Base-by-base conservation (phyloP, 768 basidiomycete genomes). In the Galerina sulciceps region DNA sequence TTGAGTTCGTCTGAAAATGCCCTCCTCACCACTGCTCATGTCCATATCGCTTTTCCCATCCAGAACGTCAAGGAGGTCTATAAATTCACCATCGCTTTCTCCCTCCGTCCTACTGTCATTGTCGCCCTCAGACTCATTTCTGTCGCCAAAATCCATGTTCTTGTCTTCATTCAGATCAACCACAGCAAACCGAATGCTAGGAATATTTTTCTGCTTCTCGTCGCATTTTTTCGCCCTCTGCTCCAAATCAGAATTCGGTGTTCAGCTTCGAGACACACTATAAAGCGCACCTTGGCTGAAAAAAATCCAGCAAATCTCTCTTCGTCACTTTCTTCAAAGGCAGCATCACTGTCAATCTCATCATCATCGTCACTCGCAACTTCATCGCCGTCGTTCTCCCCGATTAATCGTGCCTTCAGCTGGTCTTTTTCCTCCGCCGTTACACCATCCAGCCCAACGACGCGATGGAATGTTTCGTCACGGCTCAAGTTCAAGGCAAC, bases 281-380 rank as follows among this genome's bases (percentile, higher is more conserved):
- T 34, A 23, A 51, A 62, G 59, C 76, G 65, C 69, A 84, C 80
- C 68, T 79, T 79, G 26, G 64, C 64, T 10, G 76, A 74, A 58
- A 83, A 84, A 61, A 89, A 89, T 2, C 85, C 88, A 10, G 85
- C 86, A 73, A 87, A 93, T 3, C 80, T 76, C n/a, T 94, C 92
- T 57, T 87, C 87, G 35, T 93, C 92, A 55, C 84, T 86, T 69
- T 91, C 89, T 60, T 92, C 90, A 59, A 93, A 91, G 1, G 91
- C 93, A 60, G 80, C 87, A 65, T 95, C 94, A 61, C 87, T 90
- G 59, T 93, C 90, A 44, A 94, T 84, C 59, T 94, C 92, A 67
- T 94, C 92, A 67, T 95, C 93, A 61, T 95, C 90, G 1, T 75
- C 85, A 59, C 83, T 85, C 35, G 79, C 86, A 62, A 92, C 80